Conservation (phyloP, 2,329 filamentous ascomycete genomes). For the Neopestalotiopsis rosae region DNA sequence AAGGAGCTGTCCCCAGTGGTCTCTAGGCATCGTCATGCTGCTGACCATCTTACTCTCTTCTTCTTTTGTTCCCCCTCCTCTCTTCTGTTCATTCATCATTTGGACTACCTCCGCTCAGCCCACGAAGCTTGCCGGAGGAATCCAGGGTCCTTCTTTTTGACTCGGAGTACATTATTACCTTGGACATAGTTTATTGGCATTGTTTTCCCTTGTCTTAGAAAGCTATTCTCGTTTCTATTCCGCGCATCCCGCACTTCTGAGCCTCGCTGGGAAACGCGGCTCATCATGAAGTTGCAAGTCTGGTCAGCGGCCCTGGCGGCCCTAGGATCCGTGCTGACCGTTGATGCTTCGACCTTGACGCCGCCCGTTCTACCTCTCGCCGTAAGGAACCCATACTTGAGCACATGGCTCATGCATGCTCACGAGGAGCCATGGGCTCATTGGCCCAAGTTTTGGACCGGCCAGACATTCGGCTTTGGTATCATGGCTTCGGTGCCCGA, state of each 20-base stretch:
- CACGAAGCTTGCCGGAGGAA: not conserved
- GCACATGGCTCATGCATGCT: slow-evolving; percentile 68
- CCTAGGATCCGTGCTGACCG: slow-evolving; percentile 37
- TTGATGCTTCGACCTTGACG: slow-evolving; percentile 56
- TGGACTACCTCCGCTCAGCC: not conserved
- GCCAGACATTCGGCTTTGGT: slow-evolving; percentile 54
- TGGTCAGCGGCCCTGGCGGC: slow-evolving; percentile 26
- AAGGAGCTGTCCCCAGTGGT: not conserved
- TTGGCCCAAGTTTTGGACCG: slow-evolving; percentile 89
- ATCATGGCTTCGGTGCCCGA: slow-evolving; percentile 52
- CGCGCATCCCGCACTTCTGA: not conserved
- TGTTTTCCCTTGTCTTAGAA: not conserved
- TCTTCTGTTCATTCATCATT: not conserved
- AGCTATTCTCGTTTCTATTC: not conserved
- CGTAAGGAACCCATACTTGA: slow-evolving; percentile 66
- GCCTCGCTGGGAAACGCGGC: not conserved
- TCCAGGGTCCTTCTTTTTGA: not conserved
- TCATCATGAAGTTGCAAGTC: slow-evolving; percentile 34
- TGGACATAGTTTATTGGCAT: not conserved
- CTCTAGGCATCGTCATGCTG: not conserved
- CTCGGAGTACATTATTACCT: too few relatives aligned
- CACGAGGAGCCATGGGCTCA: slow-evolving; percentile 77
- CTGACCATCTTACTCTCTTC: not conserved
- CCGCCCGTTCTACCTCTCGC: slow-evolving; percentile 62
- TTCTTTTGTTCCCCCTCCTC: not conserved